Conservation (phyloP, 2,329 filamentous ascomycete genomes). For the Pseudophaeomoniella oleicola region DNA sequence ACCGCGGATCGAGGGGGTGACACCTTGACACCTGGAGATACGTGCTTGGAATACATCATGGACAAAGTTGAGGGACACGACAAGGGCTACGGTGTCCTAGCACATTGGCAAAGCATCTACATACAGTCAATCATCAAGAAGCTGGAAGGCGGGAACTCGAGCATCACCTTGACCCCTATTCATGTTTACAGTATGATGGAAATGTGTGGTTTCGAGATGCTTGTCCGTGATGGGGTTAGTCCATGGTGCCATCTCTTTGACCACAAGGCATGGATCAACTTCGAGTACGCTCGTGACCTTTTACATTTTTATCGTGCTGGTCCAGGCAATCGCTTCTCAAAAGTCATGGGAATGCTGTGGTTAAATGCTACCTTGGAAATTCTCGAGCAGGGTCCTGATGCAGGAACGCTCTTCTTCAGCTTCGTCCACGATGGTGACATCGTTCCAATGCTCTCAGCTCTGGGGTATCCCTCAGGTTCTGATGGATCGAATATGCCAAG, state of each 20-base stretch:
- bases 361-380: constrained; percentile 40
- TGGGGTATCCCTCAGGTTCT: constrained; percentile 30
- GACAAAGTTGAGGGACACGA: constrained; percentile 30
- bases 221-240: constrained; percentile 28
- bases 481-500: constrained; percentile 28
- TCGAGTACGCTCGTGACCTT: constrained; percentile 44
- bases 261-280: constrained; percentile 36
- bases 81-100: constrained; percentile 33
- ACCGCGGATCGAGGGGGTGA: constrained; percentile 33
- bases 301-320: constrained; percentile 45
- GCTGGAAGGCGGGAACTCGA: constrained; percentile 26
- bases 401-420: constrained; percentile 39
- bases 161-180: constrained; percentile 25
- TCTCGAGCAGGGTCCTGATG: constrained; percentile 27
- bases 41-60: constrained; percentile 22
- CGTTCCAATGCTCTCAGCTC: constrained; percentile 36
- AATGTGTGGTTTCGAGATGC: constrained; percentile 45
- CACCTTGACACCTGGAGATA: constrained; percentile 41
- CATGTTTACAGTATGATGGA: constrained; percentile 48
- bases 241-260: constrained; percentile 44
- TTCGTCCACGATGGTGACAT: constrained; percentile 49
- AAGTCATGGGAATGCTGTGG: constrained; percentile 43
- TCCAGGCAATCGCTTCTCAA: constrained; percentile 39
- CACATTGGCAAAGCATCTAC: constrained; percentile 32
- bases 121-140: constrained; percentile 30